Base-by-base conservation (phyloP, 306 rosid species). In the Cicer yamashitae region DNA sequence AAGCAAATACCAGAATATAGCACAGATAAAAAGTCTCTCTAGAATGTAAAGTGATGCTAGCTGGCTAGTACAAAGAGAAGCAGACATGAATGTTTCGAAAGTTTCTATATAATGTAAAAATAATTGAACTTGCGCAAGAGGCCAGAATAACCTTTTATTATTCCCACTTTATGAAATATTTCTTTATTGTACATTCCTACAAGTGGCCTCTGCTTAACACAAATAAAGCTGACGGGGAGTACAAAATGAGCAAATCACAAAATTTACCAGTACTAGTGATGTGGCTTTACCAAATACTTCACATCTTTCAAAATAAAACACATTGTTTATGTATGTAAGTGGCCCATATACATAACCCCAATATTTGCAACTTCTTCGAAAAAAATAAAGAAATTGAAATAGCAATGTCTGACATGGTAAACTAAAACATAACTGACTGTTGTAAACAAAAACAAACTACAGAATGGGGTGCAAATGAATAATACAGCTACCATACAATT, bases 401-500 rank as follows among this genome's bases (percentile, higher is more conserved):
- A 68, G 66, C 20, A 38, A 65, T 56, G 52, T 38, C 63, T 53
- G 57, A 15, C 50, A 82, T 72, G 63, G 78, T 44, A 56, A 75
- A 73, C 51, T 40, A 71, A 39, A 71, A 61, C 37, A 76, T 48
- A 52, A 75, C 17, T 40, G 69, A 44, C 25, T 37, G 52, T 53
- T 67, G 53, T 77, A 67, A 66, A 82, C 71, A 67, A 60, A 71
- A 70, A 34, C 78, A 76, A 48, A 66, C 58, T 22, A 65, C 44
- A 48, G 52, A 74, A 67, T 39, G 51, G 14, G 44, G 41, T 17
- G 20, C 30, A 34, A 37, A 72, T 50, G 50, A 72, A 63, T 52
- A 41, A 6, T 20, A 17, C 18, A 38, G 74, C 62, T 58, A 75
- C 67, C 14, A 20, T 5, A 57, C 60, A 38, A 52, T 7, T 30